Conservation (phyloP, 73 alveolate species). For the Breviolum minutum region DNA sequence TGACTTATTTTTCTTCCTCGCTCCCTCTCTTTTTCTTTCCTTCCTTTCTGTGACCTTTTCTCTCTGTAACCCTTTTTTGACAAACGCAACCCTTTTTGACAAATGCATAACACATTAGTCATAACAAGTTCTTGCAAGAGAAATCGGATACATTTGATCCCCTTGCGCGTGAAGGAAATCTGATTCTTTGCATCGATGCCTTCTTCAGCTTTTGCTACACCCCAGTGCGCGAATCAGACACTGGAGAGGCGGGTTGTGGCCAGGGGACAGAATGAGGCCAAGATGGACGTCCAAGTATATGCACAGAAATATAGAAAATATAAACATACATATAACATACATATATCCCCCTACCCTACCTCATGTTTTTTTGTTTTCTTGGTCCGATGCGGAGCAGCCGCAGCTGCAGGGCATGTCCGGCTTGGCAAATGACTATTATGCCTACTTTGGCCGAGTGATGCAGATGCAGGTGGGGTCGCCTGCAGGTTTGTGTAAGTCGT, state of each 20-base stretch:
- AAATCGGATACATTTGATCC: background rate
- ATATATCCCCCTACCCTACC: no score
- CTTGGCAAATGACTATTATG: conserved; percentile 63
- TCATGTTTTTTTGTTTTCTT: no score
- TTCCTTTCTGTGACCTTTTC: no score
- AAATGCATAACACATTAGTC: no score
- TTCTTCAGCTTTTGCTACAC: conserved; percentile 77
- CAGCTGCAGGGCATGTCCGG: conserved; percentile 23
- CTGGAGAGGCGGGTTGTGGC: conserved; percentile 14
- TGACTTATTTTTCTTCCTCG: no score
- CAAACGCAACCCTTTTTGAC: no score
- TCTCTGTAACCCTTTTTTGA: no score
- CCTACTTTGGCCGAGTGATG: conserved; percentile 79
- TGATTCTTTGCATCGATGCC: conserved; percentile 73
- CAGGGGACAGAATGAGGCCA: no score
- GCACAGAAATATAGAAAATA: no score
- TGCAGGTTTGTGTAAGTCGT: background rate
- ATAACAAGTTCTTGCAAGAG: background rate
- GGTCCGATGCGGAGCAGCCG: no score
- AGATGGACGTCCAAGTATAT: no score
- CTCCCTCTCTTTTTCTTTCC: no score
- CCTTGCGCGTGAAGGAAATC: conserved; percentile 9
- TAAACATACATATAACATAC: background rate
- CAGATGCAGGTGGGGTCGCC: conserved; percentile 60
- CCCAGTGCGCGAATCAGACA: conserved; percentile 59